These are phyloP conservation scores for Closterium sp. DNA, from an alignment of 139 green algal genomes.

Conservation along the genomic window DNA sequence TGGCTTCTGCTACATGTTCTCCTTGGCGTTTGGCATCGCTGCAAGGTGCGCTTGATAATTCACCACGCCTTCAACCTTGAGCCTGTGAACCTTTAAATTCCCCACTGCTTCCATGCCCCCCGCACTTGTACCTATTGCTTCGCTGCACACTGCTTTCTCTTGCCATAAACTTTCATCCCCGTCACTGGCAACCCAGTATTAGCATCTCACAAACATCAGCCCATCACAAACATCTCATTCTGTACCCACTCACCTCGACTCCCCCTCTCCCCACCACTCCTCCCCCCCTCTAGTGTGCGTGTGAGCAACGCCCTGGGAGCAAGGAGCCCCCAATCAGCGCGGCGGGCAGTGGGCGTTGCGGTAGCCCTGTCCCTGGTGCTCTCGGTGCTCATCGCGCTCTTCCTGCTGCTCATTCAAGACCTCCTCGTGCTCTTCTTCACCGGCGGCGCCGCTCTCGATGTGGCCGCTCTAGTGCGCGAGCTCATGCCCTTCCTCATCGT, in stretches of 20 bases:
- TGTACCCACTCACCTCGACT: neutral
- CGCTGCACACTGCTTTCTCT: no score
- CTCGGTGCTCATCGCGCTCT: neutral
- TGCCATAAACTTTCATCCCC: no score
- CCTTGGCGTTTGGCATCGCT: neutral
- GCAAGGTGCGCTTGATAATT: neutral
- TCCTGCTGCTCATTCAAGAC: neutral
- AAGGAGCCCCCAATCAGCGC: neutral
- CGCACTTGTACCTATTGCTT: no score
- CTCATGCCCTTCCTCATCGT: neutral
- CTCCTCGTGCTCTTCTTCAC: neutral
- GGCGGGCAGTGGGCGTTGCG: neutral
- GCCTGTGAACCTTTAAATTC: no score
- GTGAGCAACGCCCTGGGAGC: neutral
- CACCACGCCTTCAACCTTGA: no score
- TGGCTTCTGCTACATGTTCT: neutral
- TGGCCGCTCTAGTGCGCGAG: neutral
- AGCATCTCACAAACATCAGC: neutral
- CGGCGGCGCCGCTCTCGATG: neutral
- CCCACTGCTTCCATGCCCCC: no score
- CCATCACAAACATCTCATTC: neutral
- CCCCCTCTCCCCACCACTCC: neutral
- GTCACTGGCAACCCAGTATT: no score
- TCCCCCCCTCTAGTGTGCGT: neutral
- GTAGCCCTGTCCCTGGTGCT: neutral